A percentile compares a stretch with the other conserved stretches of the same genome.
phyloP scores from a whole-genome alignment of 495 filamentous ascomycete species.

The Letharia lupina region DNA sequence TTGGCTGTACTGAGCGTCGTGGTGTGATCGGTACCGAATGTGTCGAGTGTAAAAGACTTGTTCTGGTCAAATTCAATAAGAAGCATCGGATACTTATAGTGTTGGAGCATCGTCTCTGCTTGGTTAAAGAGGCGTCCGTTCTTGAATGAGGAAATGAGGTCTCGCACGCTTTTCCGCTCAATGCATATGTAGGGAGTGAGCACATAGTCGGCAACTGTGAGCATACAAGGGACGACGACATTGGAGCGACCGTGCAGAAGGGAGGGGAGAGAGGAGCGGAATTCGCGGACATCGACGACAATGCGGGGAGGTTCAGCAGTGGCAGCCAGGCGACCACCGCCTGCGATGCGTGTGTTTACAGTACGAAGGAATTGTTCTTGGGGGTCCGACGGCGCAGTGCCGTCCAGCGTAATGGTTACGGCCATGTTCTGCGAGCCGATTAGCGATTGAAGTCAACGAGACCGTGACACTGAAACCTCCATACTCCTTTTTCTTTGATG shows the following conservation, averaged over 20 bases:
- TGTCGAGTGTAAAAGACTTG: conserved; percentile 93
- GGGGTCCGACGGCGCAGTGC: conserved; percentile 61
- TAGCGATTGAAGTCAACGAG: not conserved
- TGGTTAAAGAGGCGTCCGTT: conserved; percentile 89
- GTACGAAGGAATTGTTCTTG: conserved; percentile 92
- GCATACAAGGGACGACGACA: conserved; percentile 80
- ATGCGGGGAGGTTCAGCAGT: conserved; percentile 88
- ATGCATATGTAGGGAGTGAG: conserved; percentile 83
- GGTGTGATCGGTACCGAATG: conserved; percentile 71
- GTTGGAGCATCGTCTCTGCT: conserved; percentile 83
- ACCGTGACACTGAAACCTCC: not conserved
- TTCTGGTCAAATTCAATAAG: conserved; percentile 97
- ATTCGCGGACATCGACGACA: conserved; percentile 92
- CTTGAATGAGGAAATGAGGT: conserved; percentile 83
- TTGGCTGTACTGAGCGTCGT: conserved; percentile 47
- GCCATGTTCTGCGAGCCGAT: conserved; percentile 54
- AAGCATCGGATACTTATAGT: conserved; percentile 87
- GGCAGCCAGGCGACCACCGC: conserved; percentile 78
- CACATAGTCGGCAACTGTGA: conserved; percentile 96
- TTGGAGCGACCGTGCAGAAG: conserved; percentile 81
- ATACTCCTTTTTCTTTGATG: conserved; percentile 73
- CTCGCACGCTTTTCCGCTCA: conserved; percentile 86
- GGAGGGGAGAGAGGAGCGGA: conserved; percentile 85
- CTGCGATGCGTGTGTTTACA: conserved; percentile 92
- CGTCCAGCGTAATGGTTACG: conserved; percentile 68